Base-by-base conservation (phyloP, 306 rosid species). In the Morella rubra region DNA sequence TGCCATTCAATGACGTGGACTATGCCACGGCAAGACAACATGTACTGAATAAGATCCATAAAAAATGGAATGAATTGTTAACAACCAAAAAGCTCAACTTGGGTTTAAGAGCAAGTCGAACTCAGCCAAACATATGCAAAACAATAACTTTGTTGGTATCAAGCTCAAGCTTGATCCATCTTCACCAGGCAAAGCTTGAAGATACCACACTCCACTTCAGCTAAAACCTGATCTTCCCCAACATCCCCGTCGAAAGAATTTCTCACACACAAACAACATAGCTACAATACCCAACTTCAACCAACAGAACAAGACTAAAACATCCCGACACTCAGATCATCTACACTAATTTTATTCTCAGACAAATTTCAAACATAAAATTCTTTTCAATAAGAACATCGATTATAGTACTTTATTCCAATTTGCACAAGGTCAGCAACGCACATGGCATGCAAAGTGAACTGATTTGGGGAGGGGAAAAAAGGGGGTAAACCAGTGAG, bases 111-210 rank as follows among this genome's bases (percentile, higher is more conserved):
- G 27, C 71, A 41, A 44, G 18, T 66, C 16, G 70, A 42, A 7
- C 32, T 66, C 71, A 66, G 71, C 46, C 50, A 61, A 61, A 9
- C 71, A 66, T 42, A 13, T 66, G 24, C n/a, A 66, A 22, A 62
- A 62, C 4, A 37, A 2, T 13, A 37, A 37, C 69, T 62, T 15
- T 9, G 20, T 62, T 62, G 4, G 45, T 6, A 45, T 62, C 19
- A 37, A 62, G 16, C 8, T 13, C 44, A 27, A 5, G 18, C 44
- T 61, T 32, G 15, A 27, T 37, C 45, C 44, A 61, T 27, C 68
- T 27, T 61, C 11, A 61, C 68, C 18, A 61, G 13, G 68, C 45
- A 27, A 59, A 61, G 68, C 41, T 32, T 40, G 15, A n/a, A 58
- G 32, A 8, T 4, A 12, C 24, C 40, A 12, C 53, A 8, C 64